Base-by-base conservation (phyloP, 2,329 filamentous ascomycete species). In the Aspergillus fumigatiaffinis region DNA sequence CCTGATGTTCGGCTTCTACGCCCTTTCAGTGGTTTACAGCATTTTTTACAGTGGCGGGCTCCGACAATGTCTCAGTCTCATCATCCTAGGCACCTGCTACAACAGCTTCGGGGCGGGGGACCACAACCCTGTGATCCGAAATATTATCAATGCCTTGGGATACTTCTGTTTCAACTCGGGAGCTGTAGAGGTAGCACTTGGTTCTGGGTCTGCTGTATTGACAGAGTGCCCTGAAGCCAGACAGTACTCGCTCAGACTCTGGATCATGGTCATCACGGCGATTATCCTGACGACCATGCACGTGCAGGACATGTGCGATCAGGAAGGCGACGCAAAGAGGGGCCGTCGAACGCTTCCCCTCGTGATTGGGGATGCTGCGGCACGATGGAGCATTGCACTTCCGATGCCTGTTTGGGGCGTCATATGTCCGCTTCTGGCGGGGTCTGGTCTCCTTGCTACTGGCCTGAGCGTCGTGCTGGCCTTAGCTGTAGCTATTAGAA, bases 301-400 rank as follows among this genome's bases (percentile, higher is more conserved):
- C 7, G 58, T 71, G 0, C 73, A 76, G 54, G 76, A 77, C 50
- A 65, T 77, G 38, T 64, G 68, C 3, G 75, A 77, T 52, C 68
- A 66, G 48, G 60, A 62, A 9, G 73, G 73, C 0, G 73, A 75
- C 53, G 47, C 57, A 0, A 50, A 55, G 14, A 50, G 57, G 6
- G 59, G 52, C 47, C 63, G 60, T 67, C 52, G 47, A 0, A 65
- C 63, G 0, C n/a, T 59, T n/a, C 61, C 61, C 3, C 38, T 63
- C 1, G 50, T 28, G 26, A 51, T 51, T 9, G 50, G 50, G n/a
- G 50, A 51, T 25, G 12, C 17, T 20, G 9, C 29, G 7, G 50
- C 50, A 7, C 50, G 50, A 17, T 51, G 50, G 50, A 41, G n/a
- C 26, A 41, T 41, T n/a, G 50, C 50, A 21, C n/a, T 51, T 7